These are phyloP conservation scores for Cetradonia linearis DNA, from an alignment of 495 filamentous ascomycete genomes.

Conservation along the genomic window DNA sequence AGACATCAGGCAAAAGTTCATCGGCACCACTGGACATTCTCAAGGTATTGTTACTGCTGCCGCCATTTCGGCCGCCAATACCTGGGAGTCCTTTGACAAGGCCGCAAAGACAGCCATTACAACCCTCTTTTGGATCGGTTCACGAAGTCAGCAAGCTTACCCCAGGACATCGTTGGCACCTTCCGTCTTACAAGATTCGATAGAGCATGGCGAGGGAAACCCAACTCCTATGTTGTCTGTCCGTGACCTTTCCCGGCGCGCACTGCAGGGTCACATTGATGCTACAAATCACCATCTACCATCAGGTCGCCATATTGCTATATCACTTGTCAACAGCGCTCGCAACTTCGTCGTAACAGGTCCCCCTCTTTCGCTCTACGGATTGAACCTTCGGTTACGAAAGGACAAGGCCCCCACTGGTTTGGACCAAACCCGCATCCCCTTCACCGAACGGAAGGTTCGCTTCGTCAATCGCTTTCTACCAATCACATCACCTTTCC, in stretches of 20 bases:
- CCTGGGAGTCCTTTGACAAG: conserved; percentile 81
- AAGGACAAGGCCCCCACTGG: conserved; percentile 97
- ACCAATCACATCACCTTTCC: conserved; percentile 95
- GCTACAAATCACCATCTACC: conserved; percentile 94
- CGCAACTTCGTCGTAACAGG: conserved; percentile 96
- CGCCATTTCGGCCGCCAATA: conserved; percentile 75
- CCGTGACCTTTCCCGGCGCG: conserved; percentile 71
- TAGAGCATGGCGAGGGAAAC: conserved; percentile 83
- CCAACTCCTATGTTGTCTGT: conserved; percentile 98
- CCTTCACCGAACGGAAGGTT: conserved; percentile 88
- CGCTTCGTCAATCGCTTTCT: conserved; percentile 96
- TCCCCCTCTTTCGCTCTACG: conserved; percentile 88
- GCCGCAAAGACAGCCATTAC: conserved; percentile 68
- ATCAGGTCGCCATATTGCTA: conserved; percentile 79
- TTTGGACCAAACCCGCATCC: conserved; percentile 88
- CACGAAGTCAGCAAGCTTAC: conserved; percentile 96
- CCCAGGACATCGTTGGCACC: conserved; percentile 91
- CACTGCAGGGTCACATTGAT: conserved; percentile 90
- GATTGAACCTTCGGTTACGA: conserved; percentile 82
- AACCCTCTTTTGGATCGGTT: conserved; percentile 98
- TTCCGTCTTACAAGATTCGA: conserved; percentile 80
- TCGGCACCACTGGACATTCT: conserved; percentile 90
- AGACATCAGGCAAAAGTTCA: conserved; percentile 66
- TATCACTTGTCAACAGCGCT: conserved; percentile 92
- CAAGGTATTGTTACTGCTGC: conserved; percentile 92